phyloP scores from a whole-genome alignment of 495 filamentous ascomycete genomes.

The Entonaema liquescens region DNA sequence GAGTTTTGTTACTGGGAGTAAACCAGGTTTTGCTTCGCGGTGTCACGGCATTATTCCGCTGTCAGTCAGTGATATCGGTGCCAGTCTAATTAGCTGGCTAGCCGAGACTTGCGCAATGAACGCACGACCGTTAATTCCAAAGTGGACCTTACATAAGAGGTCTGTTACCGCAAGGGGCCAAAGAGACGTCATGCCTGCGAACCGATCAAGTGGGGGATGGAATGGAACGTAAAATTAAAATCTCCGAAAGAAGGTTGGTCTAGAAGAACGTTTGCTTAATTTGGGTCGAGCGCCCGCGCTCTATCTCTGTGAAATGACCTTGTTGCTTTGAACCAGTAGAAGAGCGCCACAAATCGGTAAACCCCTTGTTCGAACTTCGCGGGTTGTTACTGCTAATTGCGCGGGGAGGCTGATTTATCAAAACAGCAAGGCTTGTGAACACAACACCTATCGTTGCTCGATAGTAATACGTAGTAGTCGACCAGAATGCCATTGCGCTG shows the following conservation, averaged over 20 bases:
- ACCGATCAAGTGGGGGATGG: slow-evolving; percentile 32
- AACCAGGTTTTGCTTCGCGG: slow-evolving; percentile 1
- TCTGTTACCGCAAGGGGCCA: slow-evolving; percentile 25
- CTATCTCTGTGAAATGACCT: slow-evolving; percentile 27
- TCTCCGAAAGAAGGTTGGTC: slow-evolving; percentile 41
- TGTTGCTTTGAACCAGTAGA: slow-evolving; percentile 15
- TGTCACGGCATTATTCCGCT: background rate
- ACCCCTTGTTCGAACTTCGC: slow-evolving; percentile 11
- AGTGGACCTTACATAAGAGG: background rate
- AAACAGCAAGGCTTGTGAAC: background rate
- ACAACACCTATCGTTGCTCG: background rate
- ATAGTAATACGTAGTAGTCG: background rate
- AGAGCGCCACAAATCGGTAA: background rate
- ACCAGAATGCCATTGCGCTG: slow-evolving; percentile 3
- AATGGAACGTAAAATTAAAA: slow-evolving; percentile 43
- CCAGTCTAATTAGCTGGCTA: slow-evolving; percentile 2
- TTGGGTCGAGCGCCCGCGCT: slow-evolving; percentile 12
- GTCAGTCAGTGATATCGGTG: background rate
- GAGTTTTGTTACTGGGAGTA: background rate
- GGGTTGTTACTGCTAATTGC: slow-evolving; percentile 1
- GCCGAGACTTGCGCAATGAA: background rate
- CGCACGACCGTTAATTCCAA: slow-evolving; percentile 1
- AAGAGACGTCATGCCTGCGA: slow-evolving; percentile 22
- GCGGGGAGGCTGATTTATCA: background rate
- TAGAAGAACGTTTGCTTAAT: slow-evolving; percentile 16